phyloP scores from a whole-genome alignment of 257 asterid species.

The Forsythia suspensa region DNA sequence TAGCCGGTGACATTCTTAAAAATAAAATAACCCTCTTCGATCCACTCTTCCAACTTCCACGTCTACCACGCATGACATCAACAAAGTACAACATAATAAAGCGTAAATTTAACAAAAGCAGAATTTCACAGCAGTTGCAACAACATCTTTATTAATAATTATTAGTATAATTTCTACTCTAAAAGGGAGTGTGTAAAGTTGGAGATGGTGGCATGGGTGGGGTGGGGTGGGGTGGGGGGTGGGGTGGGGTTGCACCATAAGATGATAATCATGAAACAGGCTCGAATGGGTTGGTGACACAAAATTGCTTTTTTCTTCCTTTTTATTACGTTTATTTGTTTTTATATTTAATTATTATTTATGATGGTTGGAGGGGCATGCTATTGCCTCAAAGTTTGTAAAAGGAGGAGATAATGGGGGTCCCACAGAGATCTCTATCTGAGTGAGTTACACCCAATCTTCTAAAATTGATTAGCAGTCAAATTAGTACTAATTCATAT shows the following conservation, averaged over 20 bases:
- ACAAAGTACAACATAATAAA: not conserved
- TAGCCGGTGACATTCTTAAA: no score
- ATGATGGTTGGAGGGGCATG: slow-evolving; percentile 20
- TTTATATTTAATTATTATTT: slow-evolving; percentile 3
- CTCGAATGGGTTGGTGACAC: slow-evolving; percentile 49
- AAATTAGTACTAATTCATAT: not conserved
- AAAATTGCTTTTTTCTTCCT: not conserved
- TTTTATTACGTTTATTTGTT: slow-evolving; percentile 2
- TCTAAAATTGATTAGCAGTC: slow-evolving; percentile 27
- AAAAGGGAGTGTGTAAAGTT: slow-evolving; percentile 15
- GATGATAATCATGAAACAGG: slow-evolving; percentile 45
- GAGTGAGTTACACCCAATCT: slow-evolving; percentile 36
- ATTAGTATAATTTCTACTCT: not conserved
- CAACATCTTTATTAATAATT: not conserved
- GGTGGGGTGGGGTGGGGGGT: no score
- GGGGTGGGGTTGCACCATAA: slow-evolving; percentile 36
- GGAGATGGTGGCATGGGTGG: slow-evolving; percentile 16
- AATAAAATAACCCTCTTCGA: not conserved
- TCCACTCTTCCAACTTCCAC: not conserved
- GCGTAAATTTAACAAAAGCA: not conserved
- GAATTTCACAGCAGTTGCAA: not conserved
- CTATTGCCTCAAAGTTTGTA: slow-evolving; percentile 57
- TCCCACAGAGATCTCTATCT: slow-evolving; percentile 45
- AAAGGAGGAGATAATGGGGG: slow-evolving; percentile 36
- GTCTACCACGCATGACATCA: not conserved